Evolutionary conservation across 1,284 basidiomycete genomes (phyloP), one percentile per base, ranked within the genome.

Genomic region (Ganoderma sinense): DNA sequence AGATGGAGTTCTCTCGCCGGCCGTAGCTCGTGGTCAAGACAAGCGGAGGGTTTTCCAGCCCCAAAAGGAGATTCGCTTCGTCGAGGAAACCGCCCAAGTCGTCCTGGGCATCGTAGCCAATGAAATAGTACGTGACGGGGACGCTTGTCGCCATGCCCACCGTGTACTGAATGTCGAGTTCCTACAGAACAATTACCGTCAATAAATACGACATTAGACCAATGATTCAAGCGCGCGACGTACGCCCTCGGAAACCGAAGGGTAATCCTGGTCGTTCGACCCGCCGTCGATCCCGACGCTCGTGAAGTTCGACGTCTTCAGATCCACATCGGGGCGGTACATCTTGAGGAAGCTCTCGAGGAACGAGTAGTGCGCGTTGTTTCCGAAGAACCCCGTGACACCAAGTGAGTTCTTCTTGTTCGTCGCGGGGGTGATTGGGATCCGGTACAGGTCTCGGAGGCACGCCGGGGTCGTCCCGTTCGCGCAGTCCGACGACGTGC

Each of bases 131-230:
- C 23, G 40, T 77, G n/a, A 72, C 55, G 20, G 73, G 62, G 2
- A 76, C 73, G 83, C 82, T 84, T 83, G 81, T 87, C 87, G 80
- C 87, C 88, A 92, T 79, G 14, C 85, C 88, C 20, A 83, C 85
- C 4, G 88, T 85, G 65, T 90, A 89, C 79, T 91, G 87, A 40
- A 89, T 86, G 73, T 90, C 88, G 14, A 90, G 81, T 74, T 89
- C 88, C 51, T 51, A 39, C 8, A 8, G n/a, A 0, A 4, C 33
- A 13, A 40, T 10, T 20, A 13, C 5, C 13, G 14, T 61, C 36
- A 61, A 7, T 18, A 5, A 10, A 41, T 7, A 33, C 39, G 23
- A 29, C 6, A 14, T n/a, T 23, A 26, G 36, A 20, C n/a, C 3
- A 20, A 16, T 1, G 7, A 0, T 11, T 13, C 13, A n/a, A 14